Percentiles rank a stretch among this genome's conserved stretches.
phyloP scores from a whole-genome alignment of 208 protist species.

The Phytomonas francai region DNA sequence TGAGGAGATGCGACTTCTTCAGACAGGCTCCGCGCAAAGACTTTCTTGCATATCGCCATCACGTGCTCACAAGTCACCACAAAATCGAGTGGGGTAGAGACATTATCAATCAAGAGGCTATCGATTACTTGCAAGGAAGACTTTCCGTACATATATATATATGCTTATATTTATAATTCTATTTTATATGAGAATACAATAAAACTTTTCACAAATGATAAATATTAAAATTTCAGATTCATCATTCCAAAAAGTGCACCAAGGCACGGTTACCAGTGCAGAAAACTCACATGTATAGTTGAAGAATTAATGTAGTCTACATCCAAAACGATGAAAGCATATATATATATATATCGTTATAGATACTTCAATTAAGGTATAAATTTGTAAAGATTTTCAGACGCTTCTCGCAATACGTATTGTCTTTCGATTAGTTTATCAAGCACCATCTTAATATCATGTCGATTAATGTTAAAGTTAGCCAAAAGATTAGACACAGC shows the following conservation, averaged over 20 bases:
- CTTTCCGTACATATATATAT: not conserved
- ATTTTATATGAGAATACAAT: not conserved
- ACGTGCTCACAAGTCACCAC: not conserved
- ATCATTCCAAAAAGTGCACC: not conserved
- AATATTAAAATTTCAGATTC: conserved; percentile 1
- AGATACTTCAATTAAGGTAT: conserved; percentile 22
- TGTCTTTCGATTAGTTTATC: conserved; percentile 59
- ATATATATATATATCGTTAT: conserved; percentile 4
- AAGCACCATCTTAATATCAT: conserved; percentile 42
- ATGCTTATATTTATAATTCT: conserved; percentile 1
- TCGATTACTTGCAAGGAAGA: not conserved
- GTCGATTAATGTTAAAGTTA: conserved; percentile 10
- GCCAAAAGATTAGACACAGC: conserved; percentile 10
- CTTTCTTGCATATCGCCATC: not conserved
- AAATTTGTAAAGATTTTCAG: conserved; percentile 12
- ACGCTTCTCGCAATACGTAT: conserved; percentile 31
- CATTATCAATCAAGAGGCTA: conserved; percentile 5
- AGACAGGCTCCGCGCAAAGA: not conserved
- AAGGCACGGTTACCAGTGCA: not conserved
- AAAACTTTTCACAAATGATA: not conserved
- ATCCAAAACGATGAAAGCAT: conserved; percentile 4
- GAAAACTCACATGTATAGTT: not conserved
- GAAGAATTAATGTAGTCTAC: conserved; percentile 2
- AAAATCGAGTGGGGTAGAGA: not conserved
- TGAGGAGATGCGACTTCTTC: conserved; percentile 9